Percentiles rank a stretch among this genome's conserved stretches.
Conservation (phyloP, 306 rosid genomes). For the Cucumis melo region DNA sequence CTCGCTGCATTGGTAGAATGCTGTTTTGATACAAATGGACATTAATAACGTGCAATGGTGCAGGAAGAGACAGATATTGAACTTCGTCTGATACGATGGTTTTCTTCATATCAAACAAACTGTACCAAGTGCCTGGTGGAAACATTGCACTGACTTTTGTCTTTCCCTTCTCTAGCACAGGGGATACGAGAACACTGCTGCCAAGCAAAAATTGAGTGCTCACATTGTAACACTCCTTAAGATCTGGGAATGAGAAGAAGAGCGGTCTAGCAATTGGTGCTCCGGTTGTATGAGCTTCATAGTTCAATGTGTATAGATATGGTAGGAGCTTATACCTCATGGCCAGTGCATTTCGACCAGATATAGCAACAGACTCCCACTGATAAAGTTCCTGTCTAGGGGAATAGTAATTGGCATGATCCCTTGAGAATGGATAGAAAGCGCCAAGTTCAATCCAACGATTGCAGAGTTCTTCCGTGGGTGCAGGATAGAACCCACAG, state of each 20-base stretch:
- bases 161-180: conserved; percentile 68
- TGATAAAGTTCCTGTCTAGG: conserved; percentile 97
- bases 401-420: conserved; percentile 81
- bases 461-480: conserved; percentile 93
- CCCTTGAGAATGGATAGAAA: conserved; percentile 93
- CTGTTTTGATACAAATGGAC: conserved; percentile 81
- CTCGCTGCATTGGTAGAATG: conserved; percentile 87
- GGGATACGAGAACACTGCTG: conserved; percentile 69
- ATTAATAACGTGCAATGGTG: conserved; percentile 73
- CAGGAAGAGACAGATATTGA: conserved; percentile 49
- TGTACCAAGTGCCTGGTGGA: conserved; percentile 93
- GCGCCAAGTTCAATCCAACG: conserved; percentile 98
- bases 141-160: conserved; percentile 64
- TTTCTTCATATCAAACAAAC: conserved; percentile 55
- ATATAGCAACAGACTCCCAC: conserved; percentile 78
- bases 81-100: conserved; percentile 37
- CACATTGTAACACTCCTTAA: conserved; percentile 42
- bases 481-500: conserved; percentile 83
- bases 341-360: conserved; percentile 82
- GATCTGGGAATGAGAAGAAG: conserved; percentile 77
- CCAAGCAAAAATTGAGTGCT: conserved; percentile 90
- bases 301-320: conserved; percentile 81
- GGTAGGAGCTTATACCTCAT: conserved; percentile 82
- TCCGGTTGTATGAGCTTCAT: conserved; percentile 72
- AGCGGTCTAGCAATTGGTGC: conserved; percentile 96